These are phyloP conservation scores for Pleurotus ostreatus DNA, from an alignment of 768 basidiomycete species.

Conservation along the genomic window DNA sequence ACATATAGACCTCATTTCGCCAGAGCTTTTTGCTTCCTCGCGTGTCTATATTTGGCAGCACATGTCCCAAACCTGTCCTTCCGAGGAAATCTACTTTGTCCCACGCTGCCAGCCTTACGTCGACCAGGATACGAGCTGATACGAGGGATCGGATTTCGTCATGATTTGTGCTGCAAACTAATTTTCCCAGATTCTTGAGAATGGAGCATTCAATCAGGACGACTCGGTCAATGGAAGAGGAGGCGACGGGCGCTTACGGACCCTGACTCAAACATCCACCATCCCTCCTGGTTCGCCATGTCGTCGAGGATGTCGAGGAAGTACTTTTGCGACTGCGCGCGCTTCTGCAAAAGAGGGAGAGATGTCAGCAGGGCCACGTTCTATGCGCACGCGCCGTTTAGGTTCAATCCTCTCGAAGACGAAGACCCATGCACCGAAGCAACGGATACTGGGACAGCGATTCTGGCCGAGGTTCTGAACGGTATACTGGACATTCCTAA, in stretches of 20 bases:
- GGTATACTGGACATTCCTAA: no score
- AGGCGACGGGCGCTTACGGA: background rate
- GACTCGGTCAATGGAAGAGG: no score
- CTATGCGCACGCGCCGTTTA: conserved; percentile 2
- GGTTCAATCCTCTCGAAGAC: background rate
- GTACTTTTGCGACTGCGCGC: conserved; percentile 3
- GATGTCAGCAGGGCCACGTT: conserved; percentile 6
- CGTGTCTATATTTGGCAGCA: background rate
- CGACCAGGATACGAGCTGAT: no score
- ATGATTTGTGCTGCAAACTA: no score
- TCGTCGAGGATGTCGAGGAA: background rate
- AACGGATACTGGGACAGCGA: background rate
- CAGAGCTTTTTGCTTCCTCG: background rate
- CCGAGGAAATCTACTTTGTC: background rate
- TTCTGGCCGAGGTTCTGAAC: background rate
- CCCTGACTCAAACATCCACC: background rate
- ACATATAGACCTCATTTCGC: background rate
- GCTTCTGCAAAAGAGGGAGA: conserved; percentile 6
- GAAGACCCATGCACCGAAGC: no score
- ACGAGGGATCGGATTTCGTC: no score
- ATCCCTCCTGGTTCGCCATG: background rate
- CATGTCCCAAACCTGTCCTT: background rate
- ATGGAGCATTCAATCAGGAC: no score
- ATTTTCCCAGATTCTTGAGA: no score
- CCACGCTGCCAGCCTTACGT: no score